Percentiles rank a stretch among this genome's conserved stretches.
Evolutionary conservation across 2,329 filamentous ascomycete species (phyloP).

Genomic region (Colletotrichum siamense): DNA sequence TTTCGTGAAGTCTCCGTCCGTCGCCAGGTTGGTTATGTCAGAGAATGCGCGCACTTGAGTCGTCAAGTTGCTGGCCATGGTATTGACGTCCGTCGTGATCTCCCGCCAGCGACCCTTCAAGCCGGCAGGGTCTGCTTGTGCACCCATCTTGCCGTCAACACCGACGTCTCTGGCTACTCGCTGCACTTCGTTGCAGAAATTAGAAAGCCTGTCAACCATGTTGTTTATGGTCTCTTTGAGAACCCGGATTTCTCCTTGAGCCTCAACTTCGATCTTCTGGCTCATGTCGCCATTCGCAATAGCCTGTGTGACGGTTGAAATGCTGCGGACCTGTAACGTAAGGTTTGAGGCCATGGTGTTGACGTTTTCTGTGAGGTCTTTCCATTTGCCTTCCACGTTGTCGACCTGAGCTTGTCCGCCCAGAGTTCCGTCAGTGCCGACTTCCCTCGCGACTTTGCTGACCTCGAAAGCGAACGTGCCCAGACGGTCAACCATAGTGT

Average conservation of each 20-base stretch:
- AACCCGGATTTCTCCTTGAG: slow-evolving; percentile 91
- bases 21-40: slow-evolving; percentile 97
- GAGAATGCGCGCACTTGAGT: slow-evolving; percentile 98
- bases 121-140: slow-evolving; percentile 92
- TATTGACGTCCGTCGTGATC: slow-evolving; percentile 96
- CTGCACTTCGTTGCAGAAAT: slow-evolving; percentile 96
- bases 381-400: slow-evolving; percentile 97
- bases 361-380: slow-evolving; percentile 90
- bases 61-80: slow-evolving; percentile 81
- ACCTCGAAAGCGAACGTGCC: slow-evolving; percentile 97
- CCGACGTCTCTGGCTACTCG: slow-evolving; percentile 95
- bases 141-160: slow-evolving; percentile 98
- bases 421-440: slow-evolving; percentile 93
- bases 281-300: slow-evolving; percentile 97
- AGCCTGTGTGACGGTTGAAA: slow-evolving; percentile 92
- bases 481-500: slow-evolving; percentile 97
- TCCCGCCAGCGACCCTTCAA: slow-evolving; percentile 97
- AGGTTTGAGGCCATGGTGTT: slow-evolving; percentile 77
- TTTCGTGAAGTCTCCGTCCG: slow-evolving; percentile 96
- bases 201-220: slow-evolving; percentile 95
- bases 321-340: slow-evolving; percentile 82
- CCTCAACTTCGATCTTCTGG: slow-evolving; percentile 93
- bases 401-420: slow-evolving; percentile 94
- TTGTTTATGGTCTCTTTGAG: slow-evolving; percentile 98
- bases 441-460: slow-evolving; percentile 92